Evolutionary conservation across 169 alveolate genomes (phyloP), one percentile per base, ranked within the genome.

Genomic region (Eimeria tenella): DNA sequence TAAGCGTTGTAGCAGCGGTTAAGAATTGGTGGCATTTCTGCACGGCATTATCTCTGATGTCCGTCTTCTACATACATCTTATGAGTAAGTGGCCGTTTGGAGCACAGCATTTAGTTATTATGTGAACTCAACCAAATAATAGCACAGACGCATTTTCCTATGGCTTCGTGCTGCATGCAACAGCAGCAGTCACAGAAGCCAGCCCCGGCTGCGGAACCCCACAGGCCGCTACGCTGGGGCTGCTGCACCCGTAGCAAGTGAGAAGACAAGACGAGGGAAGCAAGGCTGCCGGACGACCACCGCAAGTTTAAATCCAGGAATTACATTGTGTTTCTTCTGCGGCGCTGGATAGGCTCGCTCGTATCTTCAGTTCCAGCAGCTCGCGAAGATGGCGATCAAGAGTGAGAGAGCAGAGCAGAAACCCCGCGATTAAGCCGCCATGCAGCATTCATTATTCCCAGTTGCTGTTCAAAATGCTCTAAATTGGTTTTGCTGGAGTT

Each of bases 301-400:
- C 8, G 21, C 21, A 0, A 19, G n/a, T 5, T 9, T 25, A 31
- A 13, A n/a, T 6, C 19, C 15, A 13, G 81, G 23, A 42, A 49
- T n/a, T 19, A 9, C 25, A 50, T 53, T 77, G 58, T 50, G 13
- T 77, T 77, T 50, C 25, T 77, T 77, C 63, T 53, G 60, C 10
- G 63, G 60, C 65, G 87, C 65, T 77, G 87, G 19, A 50, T 5
- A 49, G 42, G 50, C 50, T n/a, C 25, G 50, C 25, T 49, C 42
- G 65, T 77, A 77, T 77, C 15, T 8, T 50, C 58, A 77, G 62
- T 25, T 50, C 49, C 42, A 77, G 87, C 19, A 49, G 53, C 87
- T 25, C 87, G 17, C 25, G 53, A 77, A 77, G 87, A 77, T 77
- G 87, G 87, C 62, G 4, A 65, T 50, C 13, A 77, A 77, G n/a